Conservation (phyloP, 257 asterid species). For the Craterostigma plantagineum region DNA sequence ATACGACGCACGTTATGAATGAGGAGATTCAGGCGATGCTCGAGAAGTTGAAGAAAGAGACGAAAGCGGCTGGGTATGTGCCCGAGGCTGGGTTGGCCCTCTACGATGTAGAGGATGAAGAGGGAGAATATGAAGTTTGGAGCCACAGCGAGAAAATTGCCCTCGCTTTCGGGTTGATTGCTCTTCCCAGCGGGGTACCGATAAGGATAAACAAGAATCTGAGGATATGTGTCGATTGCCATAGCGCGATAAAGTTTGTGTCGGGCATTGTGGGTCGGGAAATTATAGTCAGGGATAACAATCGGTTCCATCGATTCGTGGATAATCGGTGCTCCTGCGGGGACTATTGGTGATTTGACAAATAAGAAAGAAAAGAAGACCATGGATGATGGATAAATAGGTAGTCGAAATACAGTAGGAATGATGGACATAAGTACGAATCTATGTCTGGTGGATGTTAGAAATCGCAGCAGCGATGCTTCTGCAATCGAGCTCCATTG, state of each 20-base stretch:
- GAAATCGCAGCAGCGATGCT: slow-evolving; percentile 71
- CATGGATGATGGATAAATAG: too few species aligned
- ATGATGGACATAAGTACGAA: too few species aligned
- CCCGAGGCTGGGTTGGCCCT: slow-evolving; percentile 48
- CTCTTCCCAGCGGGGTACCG: slow-evolving; percentile 54
- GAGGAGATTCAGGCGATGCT: slow-evolving; percentile 56
- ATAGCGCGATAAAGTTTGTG: slow-evolving; percentile 72
- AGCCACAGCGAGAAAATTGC: slow-evolving; percentile 85
- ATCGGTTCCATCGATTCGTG: slow-evolving; percentile 51
- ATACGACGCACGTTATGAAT: slow-evolving; percentile 35
- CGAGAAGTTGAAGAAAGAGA: slow-evolving; percentile 28
- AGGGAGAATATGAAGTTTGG: slow-evolving; percentile 80
- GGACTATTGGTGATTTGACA: slow-evolving; percentile 57
- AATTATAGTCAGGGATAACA: slow-evolving; percentile 64
- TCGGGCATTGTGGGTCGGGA: slow-evolving; percentile 53
- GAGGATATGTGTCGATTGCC: slow-evolving; percentile 83
- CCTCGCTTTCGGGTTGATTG: slow-evolving; percentile 65
- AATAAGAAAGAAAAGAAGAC: too few species aligned
- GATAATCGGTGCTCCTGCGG: slow-evolving; percentile 56
- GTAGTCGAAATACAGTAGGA: too few species aligned
- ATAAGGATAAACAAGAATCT: slow-evolving; percentile 71
- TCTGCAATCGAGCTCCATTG: slow-evolving; percentile 89
- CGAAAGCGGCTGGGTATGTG: slow-evolving; percentile 64
- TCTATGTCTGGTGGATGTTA: slow-evolving; percentile 39
- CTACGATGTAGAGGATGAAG: slow-evolving; percentile 74